Conservation (phyloP, 352 stramenopile genomes). For the Phytophthora pluvialis region DNA sequence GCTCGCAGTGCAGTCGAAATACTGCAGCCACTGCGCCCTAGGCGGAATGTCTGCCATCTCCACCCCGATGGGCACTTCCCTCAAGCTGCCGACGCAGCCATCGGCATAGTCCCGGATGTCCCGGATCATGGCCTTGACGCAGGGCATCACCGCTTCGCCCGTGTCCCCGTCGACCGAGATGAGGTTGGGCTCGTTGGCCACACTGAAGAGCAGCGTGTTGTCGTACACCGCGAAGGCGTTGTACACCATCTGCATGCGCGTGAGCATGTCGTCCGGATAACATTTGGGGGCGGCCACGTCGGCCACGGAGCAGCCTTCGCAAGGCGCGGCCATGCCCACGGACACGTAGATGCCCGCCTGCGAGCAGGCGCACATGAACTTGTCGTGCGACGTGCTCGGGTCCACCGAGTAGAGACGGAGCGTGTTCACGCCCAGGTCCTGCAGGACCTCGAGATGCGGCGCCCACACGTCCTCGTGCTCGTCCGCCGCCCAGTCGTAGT, state of each 20-base stretch:
- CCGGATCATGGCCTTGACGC: conserved; percentile 74
- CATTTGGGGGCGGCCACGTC: conserved; percentile 51
- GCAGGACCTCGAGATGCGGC: conserved; percentile 56
- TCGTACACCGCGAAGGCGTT: conserved; percentile 79
- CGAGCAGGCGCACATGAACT: conserved; percentile 79
- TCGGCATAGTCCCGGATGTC: conserved; percentile 60
- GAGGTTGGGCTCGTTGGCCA: conserved; percentile 78
- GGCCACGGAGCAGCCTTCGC: conserved; percentile 45
- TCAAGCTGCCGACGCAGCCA: conserved; percentile 46
- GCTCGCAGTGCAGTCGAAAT: conserved; percentile 71
- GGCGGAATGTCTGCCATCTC: conserved; percentile 77
- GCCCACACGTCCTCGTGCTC: conserved; percentile 64
- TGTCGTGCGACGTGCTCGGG: conserved; percentile 65
- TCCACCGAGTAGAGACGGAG: conserved; percentile 74
- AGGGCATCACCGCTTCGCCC: conserved; percentile 58
- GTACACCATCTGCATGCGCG: conserved; percentile 69
- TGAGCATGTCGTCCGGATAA: conserved; percentile 60
- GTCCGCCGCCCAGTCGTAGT: conserved; percentile 72
- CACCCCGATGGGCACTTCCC: conserved; percentile 72
- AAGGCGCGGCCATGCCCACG: conserved; percentile 65
- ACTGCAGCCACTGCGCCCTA: conserved; percentile 65
- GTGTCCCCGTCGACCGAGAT: conserved; percentile 45
- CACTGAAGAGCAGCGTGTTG: conserved; percentile 69
- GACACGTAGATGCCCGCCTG: conserved; percentile 80
- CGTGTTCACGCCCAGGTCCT: conserved; percentile 67